A percentile compares a stretch with the other conserved stretches of the same genome.
These are phyloP conservation scores for Quercus agrifolia DNA, from an alignment of 306 rosid species.

Conservation along the genomic window DNA sequence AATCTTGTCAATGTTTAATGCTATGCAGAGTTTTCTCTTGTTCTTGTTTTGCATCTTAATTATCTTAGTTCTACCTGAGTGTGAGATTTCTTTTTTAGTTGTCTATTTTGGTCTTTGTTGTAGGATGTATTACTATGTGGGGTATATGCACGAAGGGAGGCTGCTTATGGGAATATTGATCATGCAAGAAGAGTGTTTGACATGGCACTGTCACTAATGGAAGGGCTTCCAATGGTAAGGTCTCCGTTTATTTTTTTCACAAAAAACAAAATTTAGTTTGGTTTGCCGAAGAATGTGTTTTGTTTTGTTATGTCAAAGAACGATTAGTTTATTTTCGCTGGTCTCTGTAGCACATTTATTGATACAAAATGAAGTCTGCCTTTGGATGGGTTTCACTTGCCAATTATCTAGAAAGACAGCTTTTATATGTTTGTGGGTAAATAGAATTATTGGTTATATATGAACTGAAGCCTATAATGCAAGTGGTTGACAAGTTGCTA, in stretches of 20 bases:
- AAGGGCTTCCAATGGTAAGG: constrained; percentile 77
- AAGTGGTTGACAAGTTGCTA: not conserved
- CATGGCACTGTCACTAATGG: constrained; percentile 80
- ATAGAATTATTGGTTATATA: not conserved
- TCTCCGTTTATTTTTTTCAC: constrained; percentile 6
- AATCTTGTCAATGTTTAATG: not conserved
- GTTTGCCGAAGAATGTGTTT: not conserved
- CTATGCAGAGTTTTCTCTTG: not conserved
- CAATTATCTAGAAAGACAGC: not conserved
- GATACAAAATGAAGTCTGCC: not conserved
- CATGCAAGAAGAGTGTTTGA: constrained; percentile 93
- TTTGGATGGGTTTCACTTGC: not conserved
- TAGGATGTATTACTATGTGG: constrained; percentile 93
- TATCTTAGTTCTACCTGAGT: not conserved
- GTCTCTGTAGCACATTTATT: not conserved
- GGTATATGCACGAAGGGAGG: constrained; percentile 89
- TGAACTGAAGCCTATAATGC: not conserved
- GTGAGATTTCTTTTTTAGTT: constrained; percentile 7
- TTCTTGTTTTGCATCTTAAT: not conserved
- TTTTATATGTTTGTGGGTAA: not conserved
- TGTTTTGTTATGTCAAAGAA: not conserved
- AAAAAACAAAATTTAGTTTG: not conserved
- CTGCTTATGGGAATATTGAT: constrained; percentile 71
- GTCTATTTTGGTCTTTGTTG: constrained; percentile 13
- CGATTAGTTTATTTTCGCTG: not conserved